Evolutionary conservation across 176 grass and related monocot genomes (phyloP).

Genomic region (Alopecurus myosuroides): DNA sequence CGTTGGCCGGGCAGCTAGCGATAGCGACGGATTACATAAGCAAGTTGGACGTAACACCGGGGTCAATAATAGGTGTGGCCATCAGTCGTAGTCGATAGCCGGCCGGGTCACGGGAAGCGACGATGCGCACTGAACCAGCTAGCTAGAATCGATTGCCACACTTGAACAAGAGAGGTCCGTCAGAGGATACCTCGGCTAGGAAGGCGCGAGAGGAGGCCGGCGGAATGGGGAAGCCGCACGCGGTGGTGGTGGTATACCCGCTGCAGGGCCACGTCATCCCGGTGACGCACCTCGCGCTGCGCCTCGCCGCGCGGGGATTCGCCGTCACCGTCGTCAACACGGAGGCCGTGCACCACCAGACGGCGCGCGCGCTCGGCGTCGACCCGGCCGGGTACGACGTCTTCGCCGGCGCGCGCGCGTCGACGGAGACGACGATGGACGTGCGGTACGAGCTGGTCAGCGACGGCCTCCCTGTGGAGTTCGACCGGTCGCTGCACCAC

Average conservation of each 20-base stretch:
- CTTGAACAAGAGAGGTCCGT: no score
- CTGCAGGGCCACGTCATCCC: conserved; percentile 74
- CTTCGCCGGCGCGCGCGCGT: conserved; percentile 18
- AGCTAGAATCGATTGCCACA: no score
- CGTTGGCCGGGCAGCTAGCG: not conserved
- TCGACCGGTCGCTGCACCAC: conserved; percentile 50
- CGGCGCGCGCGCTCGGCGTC: conserved; percentile 1
- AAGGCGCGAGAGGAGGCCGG: not conserved
- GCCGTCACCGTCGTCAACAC: conserved; percentile 62
- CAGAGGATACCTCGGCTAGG: no score
- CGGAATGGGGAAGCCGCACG: conserved; percentile 38
- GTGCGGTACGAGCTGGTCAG: conserved; percentile 62
- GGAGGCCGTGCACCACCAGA: conserved; percentile 53
- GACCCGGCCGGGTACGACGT: not conserved
- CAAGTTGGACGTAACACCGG: not conserved
- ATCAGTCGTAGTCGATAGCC: not conserved
- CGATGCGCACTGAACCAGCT: not conserved
- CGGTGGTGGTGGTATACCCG: conserved; percentile 51
- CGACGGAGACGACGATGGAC: not conserved
- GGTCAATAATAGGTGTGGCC: no score
- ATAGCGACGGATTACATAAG: not conserved
- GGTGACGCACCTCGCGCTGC: conserved; percentile 45
- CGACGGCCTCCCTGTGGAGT: conserved; percentile 49
- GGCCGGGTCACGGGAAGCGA: not conserved
- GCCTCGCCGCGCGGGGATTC: conserved; percentile 45